Percentiles rank a stretch among this genome's conserved stretches.
Evolutionary conservation across 805 yeast species (phyloP).

Genomic region (Suhomyces tanzawaensis): DNA sequence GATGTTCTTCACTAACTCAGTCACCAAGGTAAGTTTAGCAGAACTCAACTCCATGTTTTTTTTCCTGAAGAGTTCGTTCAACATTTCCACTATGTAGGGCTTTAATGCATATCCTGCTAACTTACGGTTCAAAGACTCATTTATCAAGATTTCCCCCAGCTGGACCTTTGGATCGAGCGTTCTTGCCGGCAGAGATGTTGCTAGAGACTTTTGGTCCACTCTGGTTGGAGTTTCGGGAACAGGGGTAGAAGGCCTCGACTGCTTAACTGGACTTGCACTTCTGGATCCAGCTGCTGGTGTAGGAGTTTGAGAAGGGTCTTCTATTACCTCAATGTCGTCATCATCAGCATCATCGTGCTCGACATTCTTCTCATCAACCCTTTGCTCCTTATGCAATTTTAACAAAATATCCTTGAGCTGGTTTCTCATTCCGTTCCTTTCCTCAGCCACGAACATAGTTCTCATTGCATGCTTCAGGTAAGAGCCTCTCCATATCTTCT

Average conservation of each 20-base stretch:
- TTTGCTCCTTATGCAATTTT: slow-evolving; percentile 21
- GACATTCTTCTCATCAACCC: slow-evolving; percentile 1
- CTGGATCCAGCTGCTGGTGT: not conserved
- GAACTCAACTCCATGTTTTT: slow-evolving; percentile 5
- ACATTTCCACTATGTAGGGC: slow-evolving; percentile 1
- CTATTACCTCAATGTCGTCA: slow-evolving; percentile 22
- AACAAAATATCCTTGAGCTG: slow-evolving; percentile 23
- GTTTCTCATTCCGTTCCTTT: slow-evolving; percentile 28
- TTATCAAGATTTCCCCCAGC: not conserved
- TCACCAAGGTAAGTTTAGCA: slow-evolving; percentile 2
- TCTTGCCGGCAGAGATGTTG: not conserved
- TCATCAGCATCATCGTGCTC: slow-evolving; percentile 13
- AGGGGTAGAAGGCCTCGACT: not conserved
- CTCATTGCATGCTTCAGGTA: slow-evolving; percentile 12
- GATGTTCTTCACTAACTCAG: slow-evolving; percentile 1
- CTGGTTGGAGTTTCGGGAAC: not conserved
- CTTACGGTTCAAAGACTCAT: slow-evolving; percentile 4
- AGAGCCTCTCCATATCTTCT: slow-evolving; percentile 45
- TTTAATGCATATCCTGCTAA: slow-evolving; percentile 2
- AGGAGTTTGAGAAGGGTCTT: slow-evolving; percentile 1
- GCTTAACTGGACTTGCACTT: not conserved
- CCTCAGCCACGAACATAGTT: slow-evolving; percentile 25
- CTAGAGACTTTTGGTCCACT: not conserved
- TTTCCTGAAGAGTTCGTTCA: slow-evolving; percentile 7
- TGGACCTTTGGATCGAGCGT: slow-evolving; percentile 7